Evolutionary conservation across 148 eudicot species (phyloP), one percentile per base, ranked within the genome.

Genomic region (Polygonum aviculare): DNA sequence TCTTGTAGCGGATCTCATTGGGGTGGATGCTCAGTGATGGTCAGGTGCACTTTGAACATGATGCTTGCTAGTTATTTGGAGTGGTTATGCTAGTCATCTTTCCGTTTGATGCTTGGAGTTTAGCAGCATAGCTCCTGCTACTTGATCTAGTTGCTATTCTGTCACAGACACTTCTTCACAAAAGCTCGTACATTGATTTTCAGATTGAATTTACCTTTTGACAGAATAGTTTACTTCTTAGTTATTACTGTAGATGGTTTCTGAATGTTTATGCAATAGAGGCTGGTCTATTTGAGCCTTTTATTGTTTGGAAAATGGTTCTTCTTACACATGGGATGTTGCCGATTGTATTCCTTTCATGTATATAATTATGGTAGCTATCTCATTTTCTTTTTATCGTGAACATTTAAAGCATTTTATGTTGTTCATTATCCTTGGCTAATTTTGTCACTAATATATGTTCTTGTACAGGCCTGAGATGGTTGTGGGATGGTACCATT

Each of bases 401-500:
- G 50, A 48, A 10, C 15, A 10, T 12, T 1, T 11, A 52, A 52
- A 16, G 1, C 7, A 18, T 52, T 52, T 16, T 16, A 16, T 52
- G 59, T 52, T 52, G n/a, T 21, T 16, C 21, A 44, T 6, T 44
- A 18, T 52, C 35, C 14, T 65, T 36, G n/a, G 70, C 2, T 31
- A 77, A 12, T 69, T 38, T 54, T 50, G 47, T 40, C 21, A 36
- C 12, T 22, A 21, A 12, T 52, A 5, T 15, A 12, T 52, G 2
- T 21, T n/a, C 14, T 74, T 73, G 78, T 80, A 12, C 77, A 90
- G 95, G 80, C 95, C 95, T 4, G 95, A 90, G 82, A 90, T 90
- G 95, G 95, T 90, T 69, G 95, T 88, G 19, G 94, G 94, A 69
- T 90, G 92, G 94, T 92, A 92, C 79, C 97, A 92, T 76, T 92